Conservation (phyloP, 2,329 filamentous ascomycete genomes). For the Sphaerulina populicola region DNA sequence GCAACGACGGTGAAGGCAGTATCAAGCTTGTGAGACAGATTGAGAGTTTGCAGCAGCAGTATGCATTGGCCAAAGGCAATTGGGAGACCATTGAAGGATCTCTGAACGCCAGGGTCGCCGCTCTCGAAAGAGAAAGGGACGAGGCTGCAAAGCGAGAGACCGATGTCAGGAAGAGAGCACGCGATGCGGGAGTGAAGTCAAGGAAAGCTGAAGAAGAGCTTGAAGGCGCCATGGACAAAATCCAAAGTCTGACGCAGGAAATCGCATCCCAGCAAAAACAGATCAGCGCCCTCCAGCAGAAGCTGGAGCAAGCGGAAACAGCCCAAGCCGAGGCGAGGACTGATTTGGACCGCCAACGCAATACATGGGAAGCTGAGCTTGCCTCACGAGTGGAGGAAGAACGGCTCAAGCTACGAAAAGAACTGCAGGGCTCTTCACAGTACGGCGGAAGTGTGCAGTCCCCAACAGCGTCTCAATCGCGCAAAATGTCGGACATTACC, state of each 20-base stretch:
- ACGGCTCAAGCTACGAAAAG: constrained; percentile 51
- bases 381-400: constrained; percentile 57
- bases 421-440: constrained; percentile 18
- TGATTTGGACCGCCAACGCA: constrained; percentile 52
- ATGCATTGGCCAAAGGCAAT: constrained; percentile 87
- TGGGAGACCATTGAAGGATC: constrained; percentile 95
- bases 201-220: constrained; percentile 74
- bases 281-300: constrained; percentile 54
- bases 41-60: constrained; percentile 91
- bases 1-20: constrained; percentile 51
- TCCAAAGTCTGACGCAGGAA: constrained; percentile 58
- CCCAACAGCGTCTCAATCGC: constrained; percentile 30
- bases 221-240: constrained; percentile 57
- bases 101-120: constrained; percentile 65
- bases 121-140: constrained; percentile 82
- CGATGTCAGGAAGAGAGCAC: constrained; percentile 79
- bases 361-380: constrained; percentile 49
- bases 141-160: constrained; percentile 74
- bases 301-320: constrained; percentile 56
- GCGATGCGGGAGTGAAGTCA: constrained; percentile 65
- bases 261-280: constrained; percentile 52
- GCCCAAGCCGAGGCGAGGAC: constrained; percentile 52
- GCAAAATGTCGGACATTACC: constrained; percentile 28
- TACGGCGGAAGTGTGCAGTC: constrained; percentile 33
- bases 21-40: constrained; percentile 80